Evolutionary conservation across 352 stramenopile species (phyloP), one percentile per base, ranked within the genome.

Genomic region (Phytophthora palmivora): DNA sequence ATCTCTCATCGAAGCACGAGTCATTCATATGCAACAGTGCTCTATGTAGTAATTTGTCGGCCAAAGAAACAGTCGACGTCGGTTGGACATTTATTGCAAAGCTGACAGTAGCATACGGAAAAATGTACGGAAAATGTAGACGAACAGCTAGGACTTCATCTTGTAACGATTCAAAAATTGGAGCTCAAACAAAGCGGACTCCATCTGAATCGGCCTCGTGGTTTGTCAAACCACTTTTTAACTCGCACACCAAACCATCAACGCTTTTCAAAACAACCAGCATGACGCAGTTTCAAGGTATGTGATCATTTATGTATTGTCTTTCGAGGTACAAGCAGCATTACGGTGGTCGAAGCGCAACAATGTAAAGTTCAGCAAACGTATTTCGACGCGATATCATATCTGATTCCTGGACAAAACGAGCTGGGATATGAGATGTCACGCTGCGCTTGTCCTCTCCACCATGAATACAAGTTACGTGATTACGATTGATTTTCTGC

Each of bases 361-460:
- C 26, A 42, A 55, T 36, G 33, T 26, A 41, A 49, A 37, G 32
- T 5, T 7, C 33, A 38, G 44, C 19, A 37, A 43, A 16, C 44
- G 43, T 41, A 54, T 30, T 57, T 58, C 43, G 26, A 33, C 33
- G 44, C 19, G 8, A 28, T 58, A 71, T 71, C 63, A 71, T 26
- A 67, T 60, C 50, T 72, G 57, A 67, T 67, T 72, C 42, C 33
- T 19, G 54, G 6, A 30, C 41, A 39, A 61, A 41, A 22, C 36
- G 19, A 66, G 18, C 63, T 71, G 63, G 50, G 58, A 67, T 71
- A 71, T 67, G 47, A 71, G 50, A 54, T 61, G 24, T 28, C 24
- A 28, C 24, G 24, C 24, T 24, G 28, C 56, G 50, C 50, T 49
- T 48, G 37, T 58, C 37, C 41, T 62, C 24, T 4, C 41, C 15